Percentiles rank a stretch among this genome's conserved stretches.
These are phyloP conservation scores for Epichloe elymi DNA, from an alignment of 2,329 filamentous ascomycete species.

Conservation along the genomic window DNA sequence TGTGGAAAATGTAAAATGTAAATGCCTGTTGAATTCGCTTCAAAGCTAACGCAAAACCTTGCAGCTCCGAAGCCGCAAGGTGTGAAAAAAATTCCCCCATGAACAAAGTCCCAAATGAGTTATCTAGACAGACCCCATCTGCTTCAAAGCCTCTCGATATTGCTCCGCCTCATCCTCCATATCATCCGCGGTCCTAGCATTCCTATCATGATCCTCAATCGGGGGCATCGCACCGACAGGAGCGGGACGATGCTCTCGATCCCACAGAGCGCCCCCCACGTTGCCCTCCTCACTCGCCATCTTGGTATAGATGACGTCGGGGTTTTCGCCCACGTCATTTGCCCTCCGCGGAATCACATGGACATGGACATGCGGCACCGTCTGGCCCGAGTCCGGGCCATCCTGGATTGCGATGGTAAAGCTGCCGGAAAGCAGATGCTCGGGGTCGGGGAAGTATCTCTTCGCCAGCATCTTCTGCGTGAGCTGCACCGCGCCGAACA, in stretches of 20 bases:
- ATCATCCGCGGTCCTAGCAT: slow-evolving; percentile 54
- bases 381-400: slow-evolving; percentile 80
- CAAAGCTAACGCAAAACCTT: no score
- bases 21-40: no score
- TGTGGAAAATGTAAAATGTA: neutral
- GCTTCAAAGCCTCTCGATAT: slow-evolving; percentile 39
- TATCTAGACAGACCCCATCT: slow-evolving; percentile 23
- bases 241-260: slow-evolving; percentile 31
- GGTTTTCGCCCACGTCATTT: slow-evolving; percentile 30
- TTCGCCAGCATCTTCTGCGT: slow-evolving; percentile 62
- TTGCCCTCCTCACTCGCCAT: slow-evolving; percentile 80
- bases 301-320: slow-evolving; percentile 67
- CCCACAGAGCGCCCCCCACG: slow-evolving; percentile 59
- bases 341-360: slow-evolving; percentile 69
- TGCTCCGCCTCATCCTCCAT: slow-evolving; percentile 68
- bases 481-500: slow-evolving; percentile 76
- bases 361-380: slow-evolving; percentile 83
- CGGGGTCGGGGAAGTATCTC: slow-evolving; percentile 39
- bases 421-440: slow-evolving; percentile 38
- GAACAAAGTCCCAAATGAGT: neutral
- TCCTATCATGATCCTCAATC: slow-evolving; percentile 58
- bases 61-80: no score
- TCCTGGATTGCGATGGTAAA: slow-evolving; percentile 96
- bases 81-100: no score
- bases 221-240: slow-evolving; percentile 49